Evolutionary conservation across 2,329 filamentous ascomycete species (phyloP).

Genomic region (Verticillium zaregamsianum): DNA sequence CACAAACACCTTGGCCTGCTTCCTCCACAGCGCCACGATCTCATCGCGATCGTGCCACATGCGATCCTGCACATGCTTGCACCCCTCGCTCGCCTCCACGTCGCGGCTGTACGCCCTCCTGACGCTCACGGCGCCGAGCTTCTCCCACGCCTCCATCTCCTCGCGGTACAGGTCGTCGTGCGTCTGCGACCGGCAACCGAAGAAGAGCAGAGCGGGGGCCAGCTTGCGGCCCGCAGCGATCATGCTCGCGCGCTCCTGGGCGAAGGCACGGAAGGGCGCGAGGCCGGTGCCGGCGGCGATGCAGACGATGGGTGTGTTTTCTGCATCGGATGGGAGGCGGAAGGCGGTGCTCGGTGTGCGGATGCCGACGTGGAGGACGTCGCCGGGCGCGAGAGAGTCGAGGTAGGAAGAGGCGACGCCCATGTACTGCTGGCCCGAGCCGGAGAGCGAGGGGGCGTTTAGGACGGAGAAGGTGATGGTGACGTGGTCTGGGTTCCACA

Average conservation of each 20-base stretch:
- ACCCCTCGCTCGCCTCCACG: constrained; percentile 39
- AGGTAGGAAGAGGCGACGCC: constrained; percentile 62
- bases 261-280: constrained; percentile 18
- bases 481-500: constrained; percentile 47
- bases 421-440: constrained; percentile 40
- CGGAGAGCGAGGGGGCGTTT: constrained; percentile 41
- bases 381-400: constrained; percentile 37
- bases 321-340: constrained; percentile 33
- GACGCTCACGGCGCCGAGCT: constrained; percentile 47
- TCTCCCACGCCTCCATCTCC: constrained; percentile 42
- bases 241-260: constrained; percentile 29
- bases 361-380: constrained; percentile 46
- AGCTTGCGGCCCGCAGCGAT: constrained; percentile 33
- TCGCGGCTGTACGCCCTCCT: constrained; percentile 49
- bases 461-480: constrained; percentile 62
- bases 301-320: constrained; percentile 35
- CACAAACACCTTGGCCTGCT: constrained; percentile 51
- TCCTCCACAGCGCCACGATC: constrained; percentile 27
- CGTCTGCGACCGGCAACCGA: constrained; percentile 37
- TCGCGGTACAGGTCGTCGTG: constrained; percentile 41
- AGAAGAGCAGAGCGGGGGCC: constrained; percentile 42
- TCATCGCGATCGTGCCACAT: constrained; percentile 27
- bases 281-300: constrained; percentile 37
- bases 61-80: constrained; percentile 42
- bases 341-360: constrained; percentile 35